Evolutionary conservation across 1,139 yeast genomes (phyloP).

Genomic region (Meyerozyma elateridarum): DNA sequence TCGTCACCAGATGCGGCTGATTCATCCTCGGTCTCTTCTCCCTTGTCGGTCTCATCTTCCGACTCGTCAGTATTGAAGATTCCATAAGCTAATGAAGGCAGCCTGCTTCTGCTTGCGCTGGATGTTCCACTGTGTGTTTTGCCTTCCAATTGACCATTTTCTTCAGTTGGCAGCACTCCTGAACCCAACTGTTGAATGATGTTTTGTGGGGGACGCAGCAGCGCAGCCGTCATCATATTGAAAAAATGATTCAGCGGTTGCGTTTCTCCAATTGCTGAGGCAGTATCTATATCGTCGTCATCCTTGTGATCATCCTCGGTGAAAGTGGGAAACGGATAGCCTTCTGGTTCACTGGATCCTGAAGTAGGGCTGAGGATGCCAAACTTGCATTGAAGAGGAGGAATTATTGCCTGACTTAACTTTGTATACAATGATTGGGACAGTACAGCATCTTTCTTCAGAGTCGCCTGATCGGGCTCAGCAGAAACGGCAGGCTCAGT

Average conservation of each 20-base stretch:
- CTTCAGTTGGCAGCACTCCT: neutral
- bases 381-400: constrained; percentile 13
- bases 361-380: constrained; percentile 5
- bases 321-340: constrained; percentile 4
- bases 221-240: constrained; percentile 1
- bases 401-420: constrained; percentile 12
- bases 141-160: too few relatives aligned
- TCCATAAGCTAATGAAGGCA: constrained; percentile 1
- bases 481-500: neutral
- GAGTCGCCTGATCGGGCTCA: too few relatives aligned
- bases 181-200: neutral
- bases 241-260: constrained; percentile 16
- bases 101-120: neutral
- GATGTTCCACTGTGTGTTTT: too few relatives aligned
- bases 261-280: constrained; percentile 17
- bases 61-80: neutral
- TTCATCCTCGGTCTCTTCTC: constrained; percentile 1
- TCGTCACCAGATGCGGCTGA: too few relatives aligned
- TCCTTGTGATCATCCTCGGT: constrained; percentile 2
- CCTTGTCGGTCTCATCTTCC: neutral
- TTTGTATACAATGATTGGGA: constrained; percentile 12
- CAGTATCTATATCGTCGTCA: constrained; percentile 20
- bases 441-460: too few relatives aligned
- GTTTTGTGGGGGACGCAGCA: neutral
- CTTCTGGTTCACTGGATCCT: constrained; percentile 6